Conservation (phyloP, 1,284 basidiomycete species). For the Ceratobasidium sp. region DNA sequence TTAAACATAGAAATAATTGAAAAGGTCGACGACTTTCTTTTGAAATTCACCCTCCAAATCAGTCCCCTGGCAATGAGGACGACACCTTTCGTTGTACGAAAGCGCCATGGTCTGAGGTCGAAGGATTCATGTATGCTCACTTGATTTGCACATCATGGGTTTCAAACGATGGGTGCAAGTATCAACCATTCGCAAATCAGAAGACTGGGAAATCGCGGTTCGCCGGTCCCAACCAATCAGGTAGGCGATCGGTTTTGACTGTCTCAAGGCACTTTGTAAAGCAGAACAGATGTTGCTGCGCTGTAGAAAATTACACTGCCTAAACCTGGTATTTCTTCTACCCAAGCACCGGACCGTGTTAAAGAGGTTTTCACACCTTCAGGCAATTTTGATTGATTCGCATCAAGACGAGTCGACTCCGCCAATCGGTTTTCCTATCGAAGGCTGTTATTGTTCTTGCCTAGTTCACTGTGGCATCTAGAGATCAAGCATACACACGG, state of each 20-base stretch:
- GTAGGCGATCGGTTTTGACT: not conserved
- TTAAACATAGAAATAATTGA: constrained; percentile 19
- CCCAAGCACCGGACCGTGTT: not conserved
- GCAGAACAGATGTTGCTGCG: too few species aligned
- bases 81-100: constrained; percentile 6
- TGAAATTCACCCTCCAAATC: not conserved
- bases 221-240: not conserved
- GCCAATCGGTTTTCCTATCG: constrained; percentile 13
- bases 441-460: not conserved
- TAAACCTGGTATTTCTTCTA: constrained; percentile 5
- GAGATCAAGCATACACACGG: constrained; percentile 15
- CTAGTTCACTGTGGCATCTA: constrained; percentile 16
- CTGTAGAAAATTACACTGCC: constrained; percentile 28
- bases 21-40: constrained; percentile 27
- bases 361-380: not conserved
- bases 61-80: too few species aligned
- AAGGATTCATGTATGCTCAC: constrained; percentile 23
- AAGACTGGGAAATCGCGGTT: constrained; percentile 12
- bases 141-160: constrained; percentile 4
- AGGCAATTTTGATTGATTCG: not conserved
- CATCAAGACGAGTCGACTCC: not conserved
- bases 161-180: constrained; percentile 19
- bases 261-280: not conserved
- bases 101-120: constrained; percentile 13
- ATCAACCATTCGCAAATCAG: constrained; percentile 3